These are phyloP conservation scores for Angophora floribunda DNA, from an alignment of 345 rosid genomes.

Conservation along the genomic window DNA sequence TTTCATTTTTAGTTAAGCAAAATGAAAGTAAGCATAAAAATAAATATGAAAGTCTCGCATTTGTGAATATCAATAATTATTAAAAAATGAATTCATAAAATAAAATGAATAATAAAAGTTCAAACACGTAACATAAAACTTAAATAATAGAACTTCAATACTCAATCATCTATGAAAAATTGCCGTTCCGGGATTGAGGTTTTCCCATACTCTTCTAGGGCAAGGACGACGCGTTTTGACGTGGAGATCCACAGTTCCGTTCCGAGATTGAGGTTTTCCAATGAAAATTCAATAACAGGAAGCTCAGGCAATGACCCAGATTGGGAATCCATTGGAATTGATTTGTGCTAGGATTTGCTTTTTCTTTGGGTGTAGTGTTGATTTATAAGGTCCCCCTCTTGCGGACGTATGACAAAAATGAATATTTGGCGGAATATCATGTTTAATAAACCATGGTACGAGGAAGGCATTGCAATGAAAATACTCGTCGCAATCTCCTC, in stretches of 20 bases:
- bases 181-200: too few relatives aligned
- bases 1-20: too few relatives aligned
- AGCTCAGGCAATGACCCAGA: background rate
- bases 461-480: background rate
- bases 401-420: background rate
- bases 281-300: slow-evolving; percentile 19
- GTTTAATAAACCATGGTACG: background rate
- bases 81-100: too few relatives aligned
- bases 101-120: too few relatives aligned
- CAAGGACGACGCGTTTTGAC: slow-evolving; percentile 21
- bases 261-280: slow-evolving; percentile 21
- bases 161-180: too few relatives aligned
- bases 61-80: too few relatives aligned
- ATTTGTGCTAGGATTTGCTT: background rate
- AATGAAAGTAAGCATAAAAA: too few relatives aligned
- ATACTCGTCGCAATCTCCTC: background rate
- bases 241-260: slow-evolving; percentile 26
- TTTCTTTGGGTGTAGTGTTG: background rate
- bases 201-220: slow-evolving; percentile 48
- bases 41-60: too few relatives aligned
- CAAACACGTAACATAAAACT: too few relatives aligned
- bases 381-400: background rate
- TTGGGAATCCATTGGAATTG: slow-evolving; percentile 5
- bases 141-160: too few relatives aligned
- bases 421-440: too few relatives aligned